Evolutionary conservation across 2,329 filamentous ascomycete genomes (phyloP).

Genomic region (Alternaria sp.): DNA sequence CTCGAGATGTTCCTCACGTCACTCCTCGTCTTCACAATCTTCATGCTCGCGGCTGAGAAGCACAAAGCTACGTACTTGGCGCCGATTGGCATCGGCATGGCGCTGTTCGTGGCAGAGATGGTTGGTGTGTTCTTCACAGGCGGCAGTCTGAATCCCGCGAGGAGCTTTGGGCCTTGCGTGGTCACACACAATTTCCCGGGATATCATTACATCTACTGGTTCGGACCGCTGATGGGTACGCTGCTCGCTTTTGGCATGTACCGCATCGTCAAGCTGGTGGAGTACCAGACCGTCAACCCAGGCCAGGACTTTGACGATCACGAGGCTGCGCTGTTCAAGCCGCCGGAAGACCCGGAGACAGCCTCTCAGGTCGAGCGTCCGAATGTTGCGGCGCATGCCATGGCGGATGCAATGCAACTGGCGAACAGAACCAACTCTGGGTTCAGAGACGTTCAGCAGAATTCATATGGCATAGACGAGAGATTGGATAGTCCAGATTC

Average conservation of each 20-base stretch:
- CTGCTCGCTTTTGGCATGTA: conserved; percentile 52
- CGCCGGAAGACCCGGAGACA: conserved; percentile 36
- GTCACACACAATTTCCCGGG: conserved; percentile 48
- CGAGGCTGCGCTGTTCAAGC: conserved; percentile 45
- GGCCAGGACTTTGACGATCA: conserved; percentile 53
- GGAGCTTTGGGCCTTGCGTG: conserved; percentile 54
- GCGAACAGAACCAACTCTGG: conserved; percentile 25
- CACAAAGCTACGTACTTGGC: conserved; percentile 76
- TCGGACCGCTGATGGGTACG: conserved; percentile 49
- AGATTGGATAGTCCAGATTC: background rate
- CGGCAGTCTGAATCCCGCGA: conserved; percentile 54
- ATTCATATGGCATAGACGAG: conserved; percentile 22
- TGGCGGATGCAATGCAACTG: conserved; percentile 1
- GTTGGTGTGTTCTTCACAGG: conserved; percentile 58
- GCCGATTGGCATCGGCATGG: conserved; percentile 74
- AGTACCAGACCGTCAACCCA: conserved; percentile 56
- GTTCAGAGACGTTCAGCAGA: background rate
- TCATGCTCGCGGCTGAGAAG: conserved; percentile 76
- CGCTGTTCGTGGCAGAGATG: conserved; percentile 70
- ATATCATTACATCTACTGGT: conserved; percentile 58
- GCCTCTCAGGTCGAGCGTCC: conserved; percentile 43
- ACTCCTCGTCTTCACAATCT: conserved; percentile 53
- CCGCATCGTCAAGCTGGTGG: conserved; percentile 52
- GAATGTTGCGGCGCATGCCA: conserved; percentile 41
- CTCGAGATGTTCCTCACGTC: conserved; percentile 54